These are phyloP conservation scores for Cyberlindnera misumaiensis DNA, from an alignment of 805 yeast genomes.

Conservation along the genomic window DNA sequence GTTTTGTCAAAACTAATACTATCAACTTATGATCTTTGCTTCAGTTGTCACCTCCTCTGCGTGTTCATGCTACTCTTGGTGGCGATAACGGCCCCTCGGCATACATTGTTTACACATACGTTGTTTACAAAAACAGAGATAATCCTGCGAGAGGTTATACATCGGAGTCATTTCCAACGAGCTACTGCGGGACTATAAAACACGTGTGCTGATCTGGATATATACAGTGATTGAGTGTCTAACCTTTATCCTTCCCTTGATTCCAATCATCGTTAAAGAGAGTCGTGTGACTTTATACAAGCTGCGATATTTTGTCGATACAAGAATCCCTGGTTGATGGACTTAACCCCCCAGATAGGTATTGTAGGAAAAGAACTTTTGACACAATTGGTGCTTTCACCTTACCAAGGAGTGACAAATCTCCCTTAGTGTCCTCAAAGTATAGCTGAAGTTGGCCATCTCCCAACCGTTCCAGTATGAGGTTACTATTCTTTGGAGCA, in stretches of 20 bases:
- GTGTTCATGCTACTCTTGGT: slow-evolving; percentile 44
- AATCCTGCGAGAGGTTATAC: slow-evolving; percentile 40
- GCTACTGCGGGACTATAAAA: neutral
- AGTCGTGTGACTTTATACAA: slow-evolving; percentile 24
- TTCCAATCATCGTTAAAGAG: slow-evolving; percentile 40
- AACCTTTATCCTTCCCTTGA: slow-evolving; percentile 35
- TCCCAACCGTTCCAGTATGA: slow-evolving; percentile 48
- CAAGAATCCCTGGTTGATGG: slow-evolving; percentile 43
- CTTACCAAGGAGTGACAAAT: slow-evolving; percentile 41
- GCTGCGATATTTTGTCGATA: slow-evolving; percentile 28
- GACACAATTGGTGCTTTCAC: slow-evolving; percentile 58
- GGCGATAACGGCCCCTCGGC: slow-evolving; percentile 37
- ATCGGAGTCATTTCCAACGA: slow-evolving; percentile 11
- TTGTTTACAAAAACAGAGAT: slow-evolving; percentile 33
- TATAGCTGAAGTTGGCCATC: slow-evolving; percentile 41
- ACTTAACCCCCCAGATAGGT: slow-evolving; percentile 70
- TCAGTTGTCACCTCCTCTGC: slow-evolving; percentile 45
- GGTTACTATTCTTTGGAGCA: slow-evolving; percentile 66
- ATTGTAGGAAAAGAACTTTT: slow-evolving; percentile 65
- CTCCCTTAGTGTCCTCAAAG: slow-evolving; percentile 35
- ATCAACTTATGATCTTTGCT: slow-evolving; percentile 38
- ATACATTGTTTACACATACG: slow-evolving; percentile 39
- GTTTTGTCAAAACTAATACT: slow-evolving; percentile 19
- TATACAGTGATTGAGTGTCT: slow-evolving; percentile 45
- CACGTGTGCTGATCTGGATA: slow-evolving; percentile 57